phyloP scores from a whole-genome alignment of 257 asterid genomes.

The Plectranthus barbatus region DNA sequence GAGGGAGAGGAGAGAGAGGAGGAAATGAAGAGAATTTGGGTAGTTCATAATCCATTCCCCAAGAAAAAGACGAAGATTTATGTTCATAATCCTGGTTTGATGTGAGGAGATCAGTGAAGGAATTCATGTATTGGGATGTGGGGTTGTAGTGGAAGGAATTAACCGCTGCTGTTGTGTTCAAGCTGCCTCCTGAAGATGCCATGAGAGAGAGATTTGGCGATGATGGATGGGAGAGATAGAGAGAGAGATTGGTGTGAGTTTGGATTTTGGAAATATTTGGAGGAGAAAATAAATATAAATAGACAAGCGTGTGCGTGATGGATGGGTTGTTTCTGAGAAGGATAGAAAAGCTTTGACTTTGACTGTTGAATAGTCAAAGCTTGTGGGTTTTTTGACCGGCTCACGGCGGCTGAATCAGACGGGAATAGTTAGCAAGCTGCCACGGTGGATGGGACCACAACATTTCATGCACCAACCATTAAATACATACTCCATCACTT shows the following conservation, averaged over 20 bases:
- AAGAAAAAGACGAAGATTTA: background rate
- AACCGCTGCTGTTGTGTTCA: background rate
- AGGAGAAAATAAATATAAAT: background rate
- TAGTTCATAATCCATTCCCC: constrained; percentile 18
- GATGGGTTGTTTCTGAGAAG: constrained; percentile 21
- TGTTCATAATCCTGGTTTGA: constrained; percentile 2
- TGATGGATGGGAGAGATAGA: background rate
- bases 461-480: background rate
- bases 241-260: background rate
- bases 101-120: constrained; percentile 34
- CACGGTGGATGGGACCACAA: background rate
- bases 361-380: constrained; percentile 45
- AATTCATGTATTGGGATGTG: constrained; percentile 26
- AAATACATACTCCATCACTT: too few species aligned
- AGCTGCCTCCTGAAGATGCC: constrained; percentile 23
- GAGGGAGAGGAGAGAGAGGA: constrained; percentile 45
- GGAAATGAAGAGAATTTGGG: constrained; percentile 31
- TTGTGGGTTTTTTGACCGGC: constrained; percentile 54
- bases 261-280: background rate
- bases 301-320: background rate
- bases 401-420: constrained; percentile 55
- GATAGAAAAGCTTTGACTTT: constrained; percentile 24
- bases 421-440: background rate
- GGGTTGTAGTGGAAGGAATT: constrained; percentile 9
- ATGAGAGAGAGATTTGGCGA: background rate